A percentile compares a stretch with the other conserved stretches of the same genome.
Evolutionary conservation across 2,329 filamentous ascomycete genomes (phyloP).

Genomic region (Ophidiomyces ophidiicola): DNA sequence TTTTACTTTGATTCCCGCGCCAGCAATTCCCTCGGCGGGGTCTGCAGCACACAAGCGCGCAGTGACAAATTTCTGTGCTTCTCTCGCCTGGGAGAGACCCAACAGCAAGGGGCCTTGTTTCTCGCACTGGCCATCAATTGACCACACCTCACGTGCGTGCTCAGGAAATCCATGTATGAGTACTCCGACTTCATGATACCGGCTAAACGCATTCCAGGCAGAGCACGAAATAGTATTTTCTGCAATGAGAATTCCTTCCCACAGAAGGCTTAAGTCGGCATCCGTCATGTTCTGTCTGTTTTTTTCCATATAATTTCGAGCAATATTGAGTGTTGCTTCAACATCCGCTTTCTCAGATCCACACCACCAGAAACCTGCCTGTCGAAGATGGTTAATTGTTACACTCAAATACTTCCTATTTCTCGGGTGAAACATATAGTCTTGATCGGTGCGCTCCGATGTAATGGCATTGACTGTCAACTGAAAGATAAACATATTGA

Average conservation of each 20-base stretch:
- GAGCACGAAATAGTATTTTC: constrained; percentile 46
- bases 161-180: constrained; percentile 57
- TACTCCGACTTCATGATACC: constrained; percentile 65
- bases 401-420: constrained; percentile 55
- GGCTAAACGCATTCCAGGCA: constrained; percentile 55
- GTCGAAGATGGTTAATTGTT: constrained; percentile 65
- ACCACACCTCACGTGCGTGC: constrained; percentile 51
- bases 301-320: constrained; percentile 54
- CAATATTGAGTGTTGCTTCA: constrained; percentile 50
- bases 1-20: constrained; percentile 30
- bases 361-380: constrained; percentile 76
- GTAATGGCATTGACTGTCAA: constrained; percentile 79
- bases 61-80: constrained; percentile 45
- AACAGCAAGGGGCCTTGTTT: constrained; percentile 40
- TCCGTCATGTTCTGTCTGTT: constrained; percentile 46
- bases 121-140: constrained; percentile 43
- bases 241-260: constrained; percentile 54
- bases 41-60: constrained; percentile 25
- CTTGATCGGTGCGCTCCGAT: constrained; percentile 67
- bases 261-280: constrained; percentile 50
- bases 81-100: constrained; percentile 44
- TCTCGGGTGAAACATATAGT: constrained; percentile 77
- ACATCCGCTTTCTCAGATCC: constrained; percentile 58
- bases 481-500: constrained; percentile 75
- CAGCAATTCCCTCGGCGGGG: constrained; percentile 31